Evolutionary conservation across 139 green algal species (phyloP).

Genomic region (Volvox africanus): DNA sequence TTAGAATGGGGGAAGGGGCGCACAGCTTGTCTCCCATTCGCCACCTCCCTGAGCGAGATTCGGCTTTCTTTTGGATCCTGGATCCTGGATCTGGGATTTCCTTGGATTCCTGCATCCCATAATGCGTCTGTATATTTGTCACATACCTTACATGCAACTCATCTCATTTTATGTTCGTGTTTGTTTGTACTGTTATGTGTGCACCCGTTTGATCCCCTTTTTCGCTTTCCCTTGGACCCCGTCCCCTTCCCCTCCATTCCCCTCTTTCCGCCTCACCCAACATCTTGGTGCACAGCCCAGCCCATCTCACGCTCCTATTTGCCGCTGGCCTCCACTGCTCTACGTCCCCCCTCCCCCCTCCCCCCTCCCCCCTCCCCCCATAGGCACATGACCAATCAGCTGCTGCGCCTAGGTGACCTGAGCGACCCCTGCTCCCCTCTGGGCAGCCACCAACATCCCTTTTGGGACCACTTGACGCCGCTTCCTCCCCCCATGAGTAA

Average conservation of each 20-base stretch:
- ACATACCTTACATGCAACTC: too few species aligned
- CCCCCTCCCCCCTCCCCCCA: neutral
- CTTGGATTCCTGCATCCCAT: too few species aligned
- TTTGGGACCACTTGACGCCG: neutral
- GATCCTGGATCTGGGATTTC: too few species aligned
- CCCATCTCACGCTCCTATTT: neutral
- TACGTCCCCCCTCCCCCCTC: neutral
- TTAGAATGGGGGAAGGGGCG: too few species aligned
- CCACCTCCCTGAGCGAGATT: too few species aligned
- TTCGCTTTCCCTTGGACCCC: neutral
- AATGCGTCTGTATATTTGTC: too few species aligned
- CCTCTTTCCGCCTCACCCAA: neutral
- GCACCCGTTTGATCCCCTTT: neutral
- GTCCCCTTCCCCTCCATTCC: neutral
- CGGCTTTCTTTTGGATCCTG: too few species aligned
- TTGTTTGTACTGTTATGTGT: too few species aligned
- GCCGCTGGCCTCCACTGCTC: neutral
- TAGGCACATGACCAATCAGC: constrained; percentile 9
- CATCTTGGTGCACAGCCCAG: neutral
- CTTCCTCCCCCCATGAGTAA: neutral
- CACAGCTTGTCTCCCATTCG: too few species aligned
- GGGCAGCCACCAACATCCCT: neutral
- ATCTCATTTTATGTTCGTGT: too few species aligned
- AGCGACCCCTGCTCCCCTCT: neutral
- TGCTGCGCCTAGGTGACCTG: constrained; percentile 14